phyloP scores from a whole-genome alignment of 805 yeast genomes.

The Metschnikowia arizonensis region DNA sequence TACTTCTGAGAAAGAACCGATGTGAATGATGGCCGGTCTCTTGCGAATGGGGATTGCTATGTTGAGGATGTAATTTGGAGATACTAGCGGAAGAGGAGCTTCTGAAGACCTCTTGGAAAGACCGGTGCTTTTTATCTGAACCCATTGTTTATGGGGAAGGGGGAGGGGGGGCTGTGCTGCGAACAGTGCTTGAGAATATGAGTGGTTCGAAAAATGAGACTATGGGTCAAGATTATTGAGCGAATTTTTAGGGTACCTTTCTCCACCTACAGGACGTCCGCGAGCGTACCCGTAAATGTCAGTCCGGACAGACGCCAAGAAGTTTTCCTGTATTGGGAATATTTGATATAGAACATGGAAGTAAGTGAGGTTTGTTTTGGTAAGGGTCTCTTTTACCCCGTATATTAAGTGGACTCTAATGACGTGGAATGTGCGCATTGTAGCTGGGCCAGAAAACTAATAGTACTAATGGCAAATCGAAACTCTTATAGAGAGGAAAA shows the following conservation, averaged over 20 bases:
- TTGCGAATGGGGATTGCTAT: slow-evolving; percentile 1
- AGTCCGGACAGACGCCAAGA: not conserved
- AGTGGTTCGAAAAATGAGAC: not conserved
- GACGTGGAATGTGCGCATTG: not conserved
- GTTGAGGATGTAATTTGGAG: slow-evolving; percentile 6
- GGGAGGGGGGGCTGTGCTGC: not conserved
- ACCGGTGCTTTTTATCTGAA: slow-evolving; percentile 13
- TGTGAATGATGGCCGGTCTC: slow-evolving; percentile 16
- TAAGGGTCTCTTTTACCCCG: not conserved
- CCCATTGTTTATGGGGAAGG: slow-evolving; percentile 12
- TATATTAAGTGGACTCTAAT: not conserved
- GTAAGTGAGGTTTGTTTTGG: not conserved
- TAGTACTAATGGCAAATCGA: not conserved
- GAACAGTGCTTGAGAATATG: not conserved
- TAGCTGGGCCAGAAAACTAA: not conserved
- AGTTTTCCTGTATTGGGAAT: not conserved
- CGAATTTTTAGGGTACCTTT: slow-evolving; percentile 2
- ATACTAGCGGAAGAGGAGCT: slow-evolving; percentile 10
- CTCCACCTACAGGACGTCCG: slow-evolving; percentile 4
- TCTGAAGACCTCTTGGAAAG: slow-evolving; percentile 13
- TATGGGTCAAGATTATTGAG: not conserved
- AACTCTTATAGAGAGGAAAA: no score
- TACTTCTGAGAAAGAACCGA: slow-evolving; percentile 23
- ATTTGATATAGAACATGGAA: not conserved
- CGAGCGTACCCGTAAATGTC: not conserved